Conservation (phyloP, 805 yeast genomes). For the Pichia sporocuriosa region DNA sequence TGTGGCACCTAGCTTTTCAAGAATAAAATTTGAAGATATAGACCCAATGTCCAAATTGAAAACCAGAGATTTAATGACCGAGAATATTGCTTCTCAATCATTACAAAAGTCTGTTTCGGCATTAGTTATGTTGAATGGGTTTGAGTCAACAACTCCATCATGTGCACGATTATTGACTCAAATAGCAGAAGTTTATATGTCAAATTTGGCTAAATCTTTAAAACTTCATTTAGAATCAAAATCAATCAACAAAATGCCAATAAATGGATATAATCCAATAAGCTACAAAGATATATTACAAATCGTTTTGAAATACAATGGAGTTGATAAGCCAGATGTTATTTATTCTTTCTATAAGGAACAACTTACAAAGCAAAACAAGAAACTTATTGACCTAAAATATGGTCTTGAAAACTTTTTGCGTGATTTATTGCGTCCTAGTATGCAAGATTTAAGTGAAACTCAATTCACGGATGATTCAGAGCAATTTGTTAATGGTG, state of each 20-base stretch:
- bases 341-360: conserved; percentile 70
- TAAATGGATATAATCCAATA: conserved; percentile 19
- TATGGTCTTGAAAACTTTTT: conserved; percentile 61
- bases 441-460: conserved; percentile 62
- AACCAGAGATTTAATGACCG: conserved; percentile 56
- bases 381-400: conserved; percentile 63
- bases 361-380: conserved; percentile 59
- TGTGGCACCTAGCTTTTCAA: conserved; percentile 60
- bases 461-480: conserved; percentile 80
- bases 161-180: conserved; percentile 80
- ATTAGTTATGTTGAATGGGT: conserved; percentile 85
- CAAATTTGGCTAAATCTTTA: conserved; percentile 65
- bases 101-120: conserved; percentile 68
- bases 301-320: conserved; percentile 73
- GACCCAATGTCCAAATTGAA: conserved; percentile 73
- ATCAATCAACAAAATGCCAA: conserved; percentile 36
- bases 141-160: conserved; percentile 70
- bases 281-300: conserved; percentile 42
- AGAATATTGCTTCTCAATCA: conserved; percentile 57
- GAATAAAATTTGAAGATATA: conserved; percentile 57
- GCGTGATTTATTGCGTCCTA: conserved; percentile 78
- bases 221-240: conserved; percentile 64
- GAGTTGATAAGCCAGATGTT: conserved; percentile 72
- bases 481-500: conserved; percentile 92
- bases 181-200: conserved; percentile 72